A percentile compares a stretch with the other conserved stretches of the same genome.
These are phyloP conservation scores for Exophiala sideris DNA, from an alignment of 2,329 filamentous ascomycete species.

Conservation along the genomic window DNA sequence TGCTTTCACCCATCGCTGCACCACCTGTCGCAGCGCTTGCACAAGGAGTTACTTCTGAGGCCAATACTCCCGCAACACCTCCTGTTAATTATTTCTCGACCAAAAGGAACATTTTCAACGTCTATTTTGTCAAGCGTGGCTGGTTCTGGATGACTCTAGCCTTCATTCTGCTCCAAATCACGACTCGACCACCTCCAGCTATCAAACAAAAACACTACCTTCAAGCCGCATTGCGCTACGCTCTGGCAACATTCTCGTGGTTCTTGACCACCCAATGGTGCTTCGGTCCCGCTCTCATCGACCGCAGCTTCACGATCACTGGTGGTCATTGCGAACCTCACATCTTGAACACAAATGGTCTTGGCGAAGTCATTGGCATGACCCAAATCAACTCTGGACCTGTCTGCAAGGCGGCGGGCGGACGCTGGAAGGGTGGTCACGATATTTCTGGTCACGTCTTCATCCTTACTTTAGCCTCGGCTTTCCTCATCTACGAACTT, in stretches of 20 bases:
- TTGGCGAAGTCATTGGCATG: slow-evolving; percentile 34
- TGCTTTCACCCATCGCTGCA: slow-evolving; percentile 68
- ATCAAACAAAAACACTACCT: slow-evolving; percentile 30
- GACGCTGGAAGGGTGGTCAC: slow-evolving; percentile 86
- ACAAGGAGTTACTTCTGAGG: slow-evolving; percentile 32
- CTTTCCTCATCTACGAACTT: slow-evolving; percentile 80
- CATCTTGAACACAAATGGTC: slow-evolving; percentile 10
- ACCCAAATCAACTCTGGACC: slow-evolving; percentile 59
- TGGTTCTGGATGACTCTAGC: slow-evolving; percentile 86
- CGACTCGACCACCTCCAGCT: slow-evolving; percentile 49
- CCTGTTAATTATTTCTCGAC: slow-evolving; percentile 74
- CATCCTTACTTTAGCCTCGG: slow-evolving; percentile 78
- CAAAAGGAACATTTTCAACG: slow-evolving; percentile 89
- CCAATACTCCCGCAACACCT: slow-evolving; percentile 29
- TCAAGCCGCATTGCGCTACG: slow-evolving; percentile 66
- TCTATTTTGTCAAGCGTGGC: slow-evolving; percentile 89
- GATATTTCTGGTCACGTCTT: slow-evolving; percentile 97
- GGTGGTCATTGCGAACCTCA: slow-evolving; percentile 72
- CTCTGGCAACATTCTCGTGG: slow-evolving; percentile 73
- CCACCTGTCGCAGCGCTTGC: slow-evolving; percentile 31
- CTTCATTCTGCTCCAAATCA: slow-evolving; percentile 66
- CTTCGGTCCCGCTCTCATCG: slow-evolving; percentile 86
- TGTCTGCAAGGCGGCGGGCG: slow-evolving; percentile 78
- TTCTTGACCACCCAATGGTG: slow-evolving; percentile 91
- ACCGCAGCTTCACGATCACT: slow-evolving; percentile 82